Evolutionary conservation across 257 asterid genomes (phyloP).

Genomic region (Ligustrum vulgare): DNA sequence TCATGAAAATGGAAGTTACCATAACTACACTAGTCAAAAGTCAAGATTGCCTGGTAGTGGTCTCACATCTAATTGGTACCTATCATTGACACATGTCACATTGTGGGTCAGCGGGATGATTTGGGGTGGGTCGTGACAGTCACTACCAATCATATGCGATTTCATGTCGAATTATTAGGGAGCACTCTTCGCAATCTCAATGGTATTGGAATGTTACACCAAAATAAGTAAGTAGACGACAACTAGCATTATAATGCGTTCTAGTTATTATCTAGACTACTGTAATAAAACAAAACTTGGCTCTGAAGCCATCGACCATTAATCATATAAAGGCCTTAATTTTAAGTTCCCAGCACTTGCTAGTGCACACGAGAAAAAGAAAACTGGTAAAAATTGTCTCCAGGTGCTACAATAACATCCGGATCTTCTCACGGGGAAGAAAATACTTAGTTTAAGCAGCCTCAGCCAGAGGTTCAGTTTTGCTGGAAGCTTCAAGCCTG

Average conservation of each 20-base stretch:
- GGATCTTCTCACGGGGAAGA: neutral
- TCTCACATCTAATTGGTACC: too few relatives aligned
- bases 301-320: neutral
- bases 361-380: neutral
- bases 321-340: neutral
- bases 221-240: neutral
- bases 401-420: neutral
- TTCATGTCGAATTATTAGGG: neutral
- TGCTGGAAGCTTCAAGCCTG: constrained; percentile 65
- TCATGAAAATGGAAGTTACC: neutral
- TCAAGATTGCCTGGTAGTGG: too few relatives aligned
- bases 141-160: neutral
- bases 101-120: too few relatives aligned
- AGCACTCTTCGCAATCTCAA: neutral
- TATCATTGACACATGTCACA: too few relatives aligned
- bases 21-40: too few relatives aligned
- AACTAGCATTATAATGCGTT: neutral
- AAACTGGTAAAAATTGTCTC: neutral
- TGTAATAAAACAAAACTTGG: neutral
- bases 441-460: constrained; percentile 41
- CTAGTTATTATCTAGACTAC: neutral
- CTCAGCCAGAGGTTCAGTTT: constrained; percentile 50
- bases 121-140: too few relatives aligned
- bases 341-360: neutral
- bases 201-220: neutral